Percentiles rank a stretch among this genome's conserved stretches.
Conservation (phyloP, 192 early-diverging fungal genomes). For the Coemansia sp. region DNA sequence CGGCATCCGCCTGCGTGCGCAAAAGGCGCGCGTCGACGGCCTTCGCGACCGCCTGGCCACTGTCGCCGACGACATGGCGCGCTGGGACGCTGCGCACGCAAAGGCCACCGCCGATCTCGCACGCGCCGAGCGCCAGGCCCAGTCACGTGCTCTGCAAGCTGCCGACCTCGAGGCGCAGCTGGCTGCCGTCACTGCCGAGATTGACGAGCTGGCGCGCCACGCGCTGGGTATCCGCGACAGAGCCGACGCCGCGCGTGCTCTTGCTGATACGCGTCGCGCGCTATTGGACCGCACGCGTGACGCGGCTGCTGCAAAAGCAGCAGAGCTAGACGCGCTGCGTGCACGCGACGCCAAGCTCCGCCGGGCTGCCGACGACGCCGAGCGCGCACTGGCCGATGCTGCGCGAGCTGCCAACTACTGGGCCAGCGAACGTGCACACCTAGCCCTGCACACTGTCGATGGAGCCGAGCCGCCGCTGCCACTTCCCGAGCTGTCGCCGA, state of each 20-base stretch:
- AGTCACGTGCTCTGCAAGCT: constrained; percentile 63
- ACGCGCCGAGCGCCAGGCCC: constrained; percentile 65
- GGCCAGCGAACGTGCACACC: constrained; percentile 57
- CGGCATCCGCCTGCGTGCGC: constrained; percentile 79
- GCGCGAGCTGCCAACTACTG: constrained; percentile 52
- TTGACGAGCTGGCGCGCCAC: constrained; percentile 55
- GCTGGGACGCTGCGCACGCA: constrained; percentile 67
- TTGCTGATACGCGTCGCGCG: constrained; percentile 64
- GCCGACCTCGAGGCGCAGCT: constrained; percentile 65
- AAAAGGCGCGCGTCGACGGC: constrained; percentile 81
- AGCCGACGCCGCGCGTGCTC: constrained; percentile 32
- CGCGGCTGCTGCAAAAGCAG: constrained; percentile 64
- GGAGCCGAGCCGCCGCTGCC: background rate
- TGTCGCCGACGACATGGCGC: constrained; percentile 66
- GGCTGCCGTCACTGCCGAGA: constrained; percentile 59
- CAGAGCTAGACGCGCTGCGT: constrained; percentile 64
- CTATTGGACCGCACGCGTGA: constrained; percentile 65
- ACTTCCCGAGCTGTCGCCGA: constrained; percentile 59
- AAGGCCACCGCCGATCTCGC: constrained; percentile 72
- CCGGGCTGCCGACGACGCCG: constrained; percentile 65
- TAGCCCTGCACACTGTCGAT: constrained; percentile 55
- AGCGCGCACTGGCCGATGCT: constrained; percentile 57
- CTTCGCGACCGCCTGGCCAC: constrained; percentile 73
- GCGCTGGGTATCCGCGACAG: constrained; percentile 52
- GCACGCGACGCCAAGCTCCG: constrained; percentile 65